A percentile compares a stretch with the other conserved stretches of the same genome.
These are phyloP conservation scores for Plasmodium sp. DNA, from an alignment of 169 alveolate genomes.

Conservation along the genomic window DNA sequence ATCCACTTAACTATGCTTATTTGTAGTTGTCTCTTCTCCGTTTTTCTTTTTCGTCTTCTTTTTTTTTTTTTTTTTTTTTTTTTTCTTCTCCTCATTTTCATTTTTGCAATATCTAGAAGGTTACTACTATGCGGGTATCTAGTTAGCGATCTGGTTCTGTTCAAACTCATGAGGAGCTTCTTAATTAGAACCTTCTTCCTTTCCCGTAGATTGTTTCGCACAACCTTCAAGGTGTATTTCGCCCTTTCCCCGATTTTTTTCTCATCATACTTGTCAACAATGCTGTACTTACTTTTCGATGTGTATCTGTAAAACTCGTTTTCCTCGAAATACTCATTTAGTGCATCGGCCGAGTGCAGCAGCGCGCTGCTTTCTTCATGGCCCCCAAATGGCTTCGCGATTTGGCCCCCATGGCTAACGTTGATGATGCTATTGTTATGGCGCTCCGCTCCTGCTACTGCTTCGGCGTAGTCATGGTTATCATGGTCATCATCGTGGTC, in stretches of 20 bases:
- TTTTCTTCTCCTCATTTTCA: neutral
- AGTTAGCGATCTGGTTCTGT: slow-evolving; percentile 12
- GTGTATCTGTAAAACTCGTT: neutral
- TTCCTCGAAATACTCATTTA: neutral
- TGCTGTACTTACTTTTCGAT: neutral
- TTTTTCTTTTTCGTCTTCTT: neutral
- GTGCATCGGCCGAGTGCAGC: neutral
- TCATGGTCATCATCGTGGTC: neutral
- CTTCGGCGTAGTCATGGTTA: neutral
- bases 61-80: neutral
- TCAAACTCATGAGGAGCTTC: slow-evolving; percentile 1
- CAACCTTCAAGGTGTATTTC: neutral
- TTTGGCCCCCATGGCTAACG: neutral
- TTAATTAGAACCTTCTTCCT: neutral
- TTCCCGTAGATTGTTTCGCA: neutral
- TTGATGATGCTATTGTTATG: neutral
- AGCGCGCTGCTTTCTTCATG: neutral
- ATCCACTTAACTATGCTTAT: slow-evolving; percentile 66
- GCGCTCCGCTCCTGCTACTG: neutral
- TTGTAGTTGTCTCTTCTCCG: slow-evolving; percentile 41
- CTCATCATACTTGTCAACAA: neutral
- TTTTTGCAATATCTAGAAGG: neutral
- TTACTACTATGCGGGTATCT: neutral
- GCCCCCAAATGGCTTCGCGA: neutral
- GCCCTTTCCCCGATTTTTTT: neutral